phyloP scores from a whole-genome alignment of 495 filamentous ascomycete species.

The Penicillium roqueforti region DNA sequence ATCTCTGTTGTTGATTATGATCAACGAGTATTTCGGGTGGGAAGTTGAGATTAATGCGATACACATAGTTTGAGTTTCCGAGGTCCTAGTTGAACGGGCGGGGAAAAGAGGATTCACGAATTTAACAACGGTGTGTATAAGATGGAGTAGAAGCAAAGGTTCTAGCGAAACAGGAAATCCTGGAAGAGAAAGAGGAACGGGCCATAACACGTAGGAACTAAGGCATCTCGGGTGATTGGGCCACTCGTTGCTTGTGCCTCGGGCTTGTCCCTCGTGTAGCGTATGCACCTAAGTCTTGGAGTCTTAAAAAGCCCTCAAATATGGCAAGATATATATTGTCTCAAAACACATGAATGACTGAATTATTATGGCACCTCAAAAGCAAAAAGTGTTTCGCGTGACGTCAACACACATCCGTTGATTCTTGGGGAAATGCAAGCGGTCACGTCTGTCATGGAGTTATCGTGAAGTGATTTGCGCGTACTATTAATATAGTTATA shows the following conservation, averaged over 20 bases:
- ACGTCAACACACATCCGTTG: slow-evolving; percentile 27
- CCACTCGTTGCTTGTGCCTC: neutral
- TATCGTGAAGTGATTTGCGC: slow-evolving; percentile 1
- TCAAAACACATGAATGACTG: neutral
- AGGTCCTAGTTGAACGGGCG: slow-evolving; percentile 1
- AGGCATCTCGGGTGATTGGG: slow-evolving; percentile 6
- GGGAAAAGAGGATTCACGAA: neutral
- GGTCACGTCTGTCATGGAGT: slow-evolving; percentile 8
- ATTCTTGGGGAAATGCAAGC: neutral
- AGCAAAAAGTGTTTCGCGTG: slow-evolving; percentile 11
- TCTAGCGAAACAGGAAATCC: neutral
- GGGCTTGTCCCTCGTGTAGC: neutral
- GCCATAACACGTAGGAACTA: neutral
- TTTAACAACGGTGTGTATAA: neutral
- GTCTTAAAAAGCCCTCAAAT: no score
- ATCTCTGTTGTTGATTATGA: slow-evolving; percentile 91
- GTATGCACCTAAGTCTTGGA: no score
- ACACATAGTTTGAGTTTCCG: slow-evolving; percentile 60
- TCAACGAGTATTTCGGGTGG: slow-evolving; percentile 84
- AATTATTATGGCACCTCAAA: neutral
- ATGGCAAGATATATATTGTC: neutral
- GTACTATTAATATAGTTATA: neutral
- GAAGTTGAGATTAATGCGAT: slow-evolving; percentile 86
- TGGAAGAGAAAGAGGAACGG: neutral
- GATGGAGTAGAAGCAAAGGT: neutral